Base-by-base conservation (phyloP, 2,329 filamentous ascomycete species). In the Alternaria incomplexa region DNA sequence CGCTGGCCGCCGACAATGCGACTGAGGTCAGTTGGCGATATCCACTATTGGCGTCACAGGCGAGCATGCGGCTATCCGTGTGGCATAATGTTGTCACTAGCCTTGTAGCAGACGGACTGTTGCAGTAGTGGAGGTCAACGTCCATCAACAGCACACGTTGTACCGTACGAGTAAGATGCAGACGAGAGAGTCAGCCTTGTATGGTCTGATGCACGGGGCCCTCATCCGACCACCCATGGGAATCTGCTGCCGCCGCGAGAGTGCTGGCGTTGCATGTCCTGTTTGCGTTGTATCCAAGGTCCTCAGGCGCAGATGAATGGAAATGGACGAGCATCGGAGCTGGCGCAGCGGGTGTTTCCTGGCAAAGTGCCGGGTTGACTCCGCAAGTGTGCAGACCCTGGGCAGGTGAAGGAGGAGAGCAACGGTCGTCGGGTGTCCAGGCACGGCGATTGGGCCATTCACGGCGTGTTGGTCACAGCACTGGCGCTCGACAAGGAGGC, bases 361-460 rank as follows among this genome's bases (percentile, higher is more conserved):
- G 56, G 65, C 63, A 53, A 61, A 66, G 62, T 70, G 64, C 61
- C 65, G 65, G 48, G 48, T 30, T 40, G 55, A 22, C 23, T 43
- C 30, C 32, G 47, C 23, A 40, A 40, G 56, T 52, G 48, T 30
- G 30, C 48, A 58, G 46, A 52, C 46, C 23, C 59, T 63, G 56
- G 66, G 63, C 56, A 52, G 40, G 60, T 47, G 50, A 45, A 48
- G 60, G 46, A 51, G 22, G 26, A 61, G 57, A 64, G 63, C 43
- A 54, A 55, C 32, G 62, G 61, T 56, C 61, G 43, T 64, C 60
- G 63, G 62, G 44, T 45, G 64, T 63, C 66, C 69, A 66, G 62
- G 57, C 52, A 46, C 61, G 58, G 66, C 66, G 66, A 78, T 77
- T 78, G 76, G 76, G 50, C 61, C 56, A 43, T 53, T 56, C 64